Evolutionary conservation across 768 basidiomycete genomes (phyloP).

Genomic region (Suillus weaverae): DNA sequence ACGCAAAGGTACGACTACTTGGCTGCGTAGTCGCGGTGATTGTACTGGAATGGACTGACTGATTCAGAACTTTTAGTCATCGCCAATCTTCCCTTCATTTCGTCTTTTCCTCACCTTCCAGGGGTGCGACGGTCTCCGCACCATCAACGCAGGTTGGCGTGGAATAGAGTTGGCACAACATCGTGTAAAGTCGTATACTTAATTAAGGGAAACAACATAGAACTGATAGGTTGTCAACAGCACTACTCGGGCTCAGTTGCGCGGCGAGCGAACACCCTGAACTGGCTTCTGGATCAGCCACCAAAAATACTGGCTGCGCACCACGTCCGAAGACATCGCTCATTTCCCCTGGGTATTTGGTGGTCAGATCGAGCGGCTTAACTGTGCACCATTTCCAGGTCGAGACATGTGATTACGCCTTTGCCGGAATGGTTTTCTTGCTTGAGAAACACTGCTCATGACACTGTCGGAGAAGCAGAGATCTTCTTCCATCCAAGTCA

Average conservation of each 20-base stretch:
- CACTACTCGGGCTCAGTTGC: not conserved
- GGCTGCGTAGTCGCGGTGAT: not conserved
- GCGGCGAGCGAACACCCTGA: not conserved
- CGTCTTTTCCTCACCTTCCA: not conserved
- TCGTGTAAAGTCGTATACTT: not conserved
- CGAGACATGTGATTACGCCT: not conserved
- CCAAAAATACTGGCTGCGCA: not conserved
- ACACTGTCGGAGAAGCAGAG: not conserved
- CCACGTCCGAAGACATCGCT: not conserved
- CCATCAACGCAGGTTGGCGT: not conserved
- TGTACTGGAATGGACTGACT: not conserved
- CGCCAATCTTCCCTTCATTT: not conserved
- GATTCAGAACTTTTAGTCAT: not conserved
- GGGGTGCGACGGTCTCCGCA: not conserved
- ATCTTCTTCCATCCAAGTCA: not conserved
- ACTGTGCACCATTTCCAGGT: not conserved
- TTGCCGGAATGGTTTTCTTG: not conserved
- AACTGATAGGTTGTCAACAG: not conserved
- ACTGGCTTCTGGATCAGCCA: not conserved
- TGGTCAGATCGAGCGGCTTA: not conserved
- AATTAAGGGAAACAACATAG: not conserved
- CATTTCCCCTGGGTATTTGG: not conserved
- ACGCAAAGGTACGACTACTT: not conserved
- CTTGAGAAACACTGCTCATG: not conserved
- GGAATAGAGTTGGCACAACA: not conserved